These are phyloP conservation scores for Curvularia sp. DNA, from an alignment of 2,329 filamentous ascomycete species.

Conservation along the genomic window DNA sequence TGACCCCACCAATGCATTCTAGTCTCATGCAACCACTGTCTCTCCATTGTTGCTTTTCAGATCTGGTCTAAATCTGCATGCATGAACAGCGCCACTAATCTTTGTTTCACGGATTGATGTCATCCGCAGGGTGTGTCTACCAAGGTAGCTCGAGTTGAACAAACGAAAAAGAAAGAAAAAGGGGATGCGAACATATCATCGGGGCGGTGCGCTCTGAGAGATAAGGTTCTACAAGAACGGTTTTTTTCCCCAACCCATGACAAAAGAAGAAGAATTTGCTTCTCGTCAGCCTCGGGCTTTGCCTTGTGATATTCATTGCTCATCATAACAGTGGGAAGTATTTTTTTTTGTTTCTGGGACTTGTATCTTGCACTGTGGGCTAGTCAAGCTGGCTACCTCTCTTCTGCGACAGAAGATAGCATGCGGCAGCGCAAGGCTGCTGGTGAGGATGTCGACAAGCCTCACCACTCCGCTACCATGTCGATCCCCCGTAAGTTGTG, in stretches of 20 bases:
- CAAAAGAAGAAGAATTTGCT: background rate
- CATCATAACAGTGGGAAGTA: background rate
- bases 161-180: constrained; percentile 1
- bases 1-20: background rate
- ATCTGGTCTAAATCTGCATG: background rate
- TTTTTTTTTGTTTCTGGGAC: background rate
- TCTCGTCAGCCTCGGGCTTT: background rate
- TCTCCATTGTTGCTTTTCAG: constrained; percentile 2
- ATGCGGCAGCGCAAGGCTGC: background rate
- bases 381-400: background rate
- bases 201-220: background rate
- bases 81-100: background rate
- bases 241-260: background rate
- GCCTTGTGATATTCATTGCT: background rate
- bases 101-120: background rate
- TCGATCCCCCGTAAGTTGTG: constrained; percentile 54
- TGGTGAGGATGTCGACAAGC: constrained; percentile 7
- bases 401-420: background rate
- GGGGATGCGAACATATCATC: background rate
- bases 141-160: background rate
- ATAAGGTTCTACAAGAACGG: background rate
- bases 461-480: constrained; percentile 10
- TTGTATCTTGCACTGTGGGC: background rate
- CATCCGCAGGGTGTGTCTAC: background rate
- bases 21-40: background rate